A percentile compares a stretch with the other conserved stretches of the same genome.
Conservation (phyloP, 1,139 yeast species). For the Saccharomyces hybrid region DNA sequence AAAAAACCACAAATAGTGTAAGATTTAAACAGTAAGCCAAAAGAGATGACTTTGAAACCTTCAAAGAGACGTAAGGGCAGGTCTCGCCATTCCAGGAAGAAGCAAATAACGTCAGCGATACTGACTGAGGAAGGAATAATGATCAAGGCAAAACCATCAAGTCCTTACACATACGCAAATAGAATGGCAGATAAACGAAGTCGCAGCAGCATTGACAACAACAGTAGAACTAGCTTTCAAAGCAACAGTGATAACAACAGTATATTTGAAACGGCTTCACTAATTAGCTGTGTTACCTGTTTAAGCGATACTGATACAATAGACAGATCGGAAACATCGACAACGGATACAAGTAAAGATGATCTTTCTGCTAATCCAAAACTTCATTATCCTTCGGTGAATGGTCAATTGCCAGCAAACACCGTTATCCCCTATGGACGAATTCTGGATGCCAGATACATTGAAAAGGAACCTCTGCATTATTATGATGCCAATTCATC, state of each 20-base stretch:
- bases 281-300: conserved; percentile 31
- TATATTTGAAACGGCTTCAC: conserved; percentile 27
- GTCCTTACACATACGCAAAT: not conserved
- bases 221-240: conserved; percentile 11
- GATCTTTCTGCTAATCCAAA: conserved; percentile 5
- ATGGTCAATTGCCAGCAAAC: conserved; percentile 25
- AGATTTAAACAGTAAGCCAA: not conserved
- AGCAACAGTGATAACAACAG: conserved; percentile 15
- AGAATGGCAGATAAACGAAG: conserved; percentile 5
- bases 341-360: conserved; percentile 5
- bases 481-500: not conserved
- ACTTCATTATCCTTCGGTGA: conserved; percentile 5
- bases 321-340: conserved; percentile 1
- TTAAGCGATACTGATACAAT: conserved; percentile 19
- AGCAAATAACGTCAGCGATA: conserved; percentile 5
- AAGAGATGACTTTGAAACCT: not conserved
- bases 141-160: conserved; percentile 13
- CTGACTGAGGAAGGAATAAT: conserved; percentile 14
- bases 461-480: conserved; percentile 6
- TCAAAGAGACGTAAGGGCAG: not conserved
- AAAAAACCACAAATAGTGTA: not conserved
- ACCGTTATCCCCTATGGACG: conserved; percentile 30
- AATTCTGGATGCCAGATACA: conserved; percentile 24
- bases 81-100: not conserved
- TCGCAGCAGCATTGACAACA: conserved; percentile 13